These are phyloP conservation scores for Pascua guehoae DNA, from an alignment of 1,284 basidiomycete species.

Conservation along the genomic window DNA sequence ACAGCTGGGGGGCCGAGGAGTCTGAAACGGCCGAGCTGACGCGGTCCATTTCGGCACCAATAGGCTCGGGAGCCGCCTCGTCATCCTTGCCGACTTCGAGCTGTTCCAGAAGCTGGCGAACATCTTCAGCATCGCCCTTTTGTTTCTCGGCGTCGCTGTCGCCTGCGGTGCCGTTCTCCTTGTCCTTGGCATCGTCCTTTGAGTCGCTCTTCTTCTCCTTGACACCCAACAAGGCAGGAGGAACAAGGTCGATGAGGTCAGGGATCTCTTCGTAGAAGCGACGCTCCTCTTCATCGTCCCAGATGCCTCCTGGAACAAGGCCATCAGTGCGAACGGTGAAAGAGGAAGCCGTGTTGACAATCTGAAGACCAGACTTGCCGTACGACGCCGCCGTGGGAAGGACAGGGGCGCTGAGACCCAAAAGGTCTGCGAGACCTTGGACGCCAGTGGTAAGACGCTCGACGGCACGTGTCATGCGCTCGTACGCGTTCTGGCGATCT, in stretches of 20 bases:
- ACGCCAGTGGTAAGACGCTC: conserved; percentile 84
- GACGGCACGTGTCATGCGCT: conserved; percentile 94
- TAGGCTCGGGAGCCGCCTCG: conserved; percentile 24
- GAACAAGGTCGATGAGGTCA: conserved; percentile 87
- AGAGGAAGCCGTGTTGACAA: conserved; percentile 51
- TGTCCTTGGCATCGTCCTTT: conserved; percentile 13
- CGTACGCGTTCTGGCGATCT: conserved; percentile 95
- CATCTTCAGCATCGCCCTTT: conserved; percentile 53
- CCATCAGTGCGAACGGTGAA: conserved; percentile 59
- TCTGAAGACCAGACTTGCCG: conserved; percentile 48
- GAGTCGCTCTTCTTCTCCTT: conserved; percentile 55
- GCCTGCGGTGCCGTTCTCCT: conserved; percentile 7
- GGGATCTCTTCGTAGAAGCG: conserved; percentile 91
- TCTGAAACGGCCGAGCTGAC: conserved; percentile 10
- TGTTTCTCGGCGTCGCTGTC: conserved; percentile 31
- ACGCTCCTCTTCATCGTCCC: conserved; percentile 97
- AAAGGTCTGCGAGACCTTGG: conserved; percentile 82
- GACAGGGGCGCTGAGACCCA: conserved; percentile 73
- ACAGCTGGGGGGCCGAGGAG: neutral
- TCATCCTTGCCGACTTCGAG: conserved; percentile 23
- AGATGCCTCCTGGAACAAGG: conserved; percentile 68
- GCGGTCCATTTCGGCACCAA: conserved; percentile 17
- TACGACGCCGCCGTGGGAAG: conserved; percentile 67
- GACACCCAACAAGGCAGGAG: conserved; percentile 78
- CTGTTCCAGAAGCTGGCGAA: conserved; percentile 48